Conservation (phyloP, 225 moss, liverwort and hornwort species). For the Physcomitrellopsis africana region DNA sequence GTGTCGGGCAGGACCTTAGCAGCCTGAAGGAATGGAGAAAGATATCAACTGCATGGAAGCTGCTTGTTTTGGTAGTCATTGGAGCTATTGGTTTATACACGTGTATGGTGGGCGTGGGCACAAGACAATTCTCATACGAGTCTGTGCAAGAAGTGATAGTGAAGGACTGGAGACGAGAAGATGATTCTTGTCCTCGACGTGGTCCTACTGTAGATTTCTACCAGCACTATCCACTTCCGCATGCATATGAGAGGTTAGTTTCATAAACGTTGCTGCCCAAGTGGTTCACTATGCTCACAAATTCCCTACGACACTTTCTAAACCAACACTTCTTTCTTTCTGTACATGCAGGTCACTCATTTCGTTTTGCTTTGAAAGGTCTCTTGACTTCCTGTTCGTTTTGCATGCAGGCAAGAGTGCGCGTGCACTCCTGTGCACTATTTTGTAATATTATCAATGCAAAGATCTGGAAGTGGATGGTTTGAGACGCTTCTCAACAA, state of each 20-base stretch:
- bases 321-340: not conserved
- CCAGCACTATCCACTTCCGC: conserved; percentile 53
- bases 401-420: conserved; percentile 60
- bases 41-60: conserved; percentile 50
- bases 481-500: conserved; percentile 70
- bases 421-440: conserved; percentile 69
- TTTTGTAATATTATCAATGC: conserved; percentile 73
- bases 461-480: conserved; percentile 78
- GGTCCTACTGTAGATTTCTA: conserved; percentile 37
- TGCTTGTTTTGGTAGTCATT: conserved; percentile 47
- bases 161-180: conserved; percentile 44
- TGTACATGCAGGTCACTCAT: not conserved
- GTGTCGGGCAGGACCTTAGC: conserved; percentile 40
- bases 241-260: conserved; percentile 49
- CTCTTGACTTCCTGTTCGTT: conserved; percentile 5
- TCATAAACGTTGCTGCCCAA: not conserved
- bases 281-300: not conserved
- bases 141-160: conserved; percentile 24
- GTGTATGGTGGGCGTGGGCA: conserved; percentile 46
- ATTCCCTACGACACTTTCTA: not conserved
- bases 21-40: conserved; percentile 56
- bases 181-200: conserved; percentile 38
- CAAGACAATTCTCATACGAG: conserved; percentile 34
- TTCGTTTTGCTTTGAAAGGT: conserved; percentile 3
- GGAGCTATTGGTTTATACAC: conserved; percentile 52